Base-by-base conservation (phyloP, 805 yeast genomes). In the Saccharomyces jurei region DNA sequence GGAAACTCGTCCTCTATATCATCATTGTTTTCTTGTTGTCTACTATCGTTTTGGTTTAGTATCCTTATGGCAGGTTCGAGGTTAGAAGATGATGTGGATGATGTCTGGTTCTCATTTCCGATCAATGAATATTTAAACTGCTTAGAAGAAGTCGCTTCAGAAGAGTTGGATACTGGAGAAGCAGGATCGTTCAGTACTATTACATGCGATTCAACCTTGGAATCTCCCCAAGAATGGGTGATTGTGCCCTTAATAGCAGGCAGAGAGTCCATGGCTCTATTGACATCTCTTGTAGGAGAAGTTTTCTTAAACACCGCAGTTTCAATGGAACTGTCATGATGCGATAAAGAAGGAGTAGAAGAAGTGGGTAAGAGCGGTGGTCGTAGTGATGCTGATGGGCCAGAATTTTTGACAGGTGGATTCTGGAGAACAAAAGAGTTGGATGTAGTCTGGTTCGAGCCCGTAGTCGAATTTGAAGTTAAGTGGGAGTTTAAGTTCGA, bases 161-260 rank as follows among this genome's bases (percentile, higher is more conserved):
- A 27, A 6, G 47, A 2, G 8, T 13, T 32, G 0, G 53, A 51
- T 21, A 21, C 27, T 3, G 44, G 28, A 17, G 50, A 21, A 32
- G 28, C 41, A 11, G 52, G 53, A 26, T 59, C 53, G 52, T 64
- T 64, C 29, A 64, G 49, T 14, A 57, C 50, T 36, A 64, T 64
- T 6, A 64, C 63, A 9, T 65, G 60, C 21, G 60, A 62, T 1
- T 59, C 58, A 17, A 48, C 49, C 29, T 61, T 60, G 13, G 57
- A 41, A 10, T 58, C 63, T 0, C 80, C 81, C 82, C 82, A 78
- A 46, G 77, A 77, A 58, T 78, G 81, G 11, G 76, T 74, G 31
- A 79, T 65, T 13, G 81, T 78, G 6, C 82, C 82, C 32, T 68
- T 70, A 6, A 78, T 78, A 0, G 73, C 64, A 1, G 76, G 73